Evolutionary conservation across 2,329 filamentous ascomycete genomes (phyloP).

Genomic region (Cordyceps cicadae): DNA sequence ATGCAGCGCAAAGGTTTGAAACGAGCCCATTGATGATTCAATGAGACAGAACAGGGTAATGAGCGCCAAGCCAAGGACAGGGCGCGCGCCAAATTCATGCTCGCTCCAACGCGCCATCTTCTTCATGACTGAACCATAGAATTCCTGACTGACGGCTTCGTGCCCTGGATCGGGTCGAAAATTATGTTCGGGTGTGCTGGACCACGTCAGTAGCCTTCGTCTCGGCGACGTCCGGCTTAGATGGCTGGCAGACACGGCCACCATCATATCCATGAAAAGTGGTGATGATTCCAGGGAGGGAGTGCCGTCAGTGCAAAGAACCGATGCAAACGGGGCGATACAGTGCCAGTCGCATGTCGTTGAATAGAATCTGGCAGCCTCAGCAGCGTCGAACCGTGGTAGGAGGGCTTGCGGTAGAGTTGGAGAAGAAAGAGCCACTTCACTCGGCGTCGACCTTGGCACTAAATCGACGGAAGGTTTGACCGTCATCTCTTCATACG

Average conservation of each 20-base stretch:
- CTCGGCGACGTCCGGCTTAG: conserved; percentile 10
- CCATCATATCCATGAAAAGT: conserved; percentile 3
- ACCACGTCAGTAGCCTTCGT: background rate
- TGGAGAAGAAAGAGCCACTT: background rate
- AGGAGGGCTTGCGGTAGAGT: background rate
- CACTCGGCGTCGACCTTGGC: background rate
- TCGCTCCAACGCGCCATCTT: conserved; percentile 12
- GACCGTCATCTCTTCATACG: background rate
- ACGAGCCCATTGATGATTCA: conserved; percentile 19
- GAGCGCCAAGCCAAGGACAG: conserved; percentile 10
- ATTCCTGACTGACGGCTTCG: conserved; percentile 11
- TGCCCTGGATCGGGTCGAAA: conserved; percentile 10
- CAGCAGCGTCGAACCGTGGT: background rate
- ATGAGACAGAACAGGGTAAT: conserved; percentile 17
- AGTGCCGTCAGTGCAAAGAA: background rate
- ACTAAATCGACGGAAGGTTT: background rate
- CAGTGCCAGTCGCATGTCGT: background rate
- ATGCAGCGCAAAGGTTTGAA: conserved; percentile 15
- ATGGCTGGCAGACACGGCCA: conserved; percentile 10
- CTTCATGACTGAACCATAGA: conserved; percentile 11
- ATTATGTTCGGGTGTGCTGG: background rate
- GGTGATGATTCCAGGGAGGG: background rate
- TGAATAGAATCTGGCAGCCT: background rate
- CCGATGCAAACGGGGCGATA: background rate
- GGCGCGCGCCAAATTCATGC: conserved; percentile 8